phyloP scores from a whole-genome alignment of 805 yeast species.

The Osmozyma mogii region DNA sequence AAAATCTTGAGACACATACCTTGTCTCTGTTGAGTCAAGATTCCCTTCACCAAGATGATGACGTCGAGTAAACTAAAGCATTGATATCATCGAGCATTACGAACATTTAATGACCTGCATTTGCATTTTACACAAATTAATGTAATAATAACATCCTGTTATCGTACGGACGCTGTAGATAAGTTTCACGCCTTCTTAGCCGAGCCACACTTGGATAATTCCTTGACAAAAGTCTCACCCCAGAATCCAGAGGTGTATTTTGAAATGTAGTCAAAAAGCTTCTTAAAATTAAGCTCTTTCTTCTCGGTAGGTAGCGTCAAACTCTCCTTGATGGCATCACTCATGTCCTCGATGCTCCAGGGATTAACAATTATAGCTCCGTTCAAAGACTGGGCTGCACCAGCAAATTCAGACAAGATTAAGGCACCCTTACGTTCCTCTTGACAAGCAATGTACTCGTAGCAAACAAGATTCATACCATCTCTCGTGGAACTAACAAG shows the following conservation, averaged over 20 bases:
- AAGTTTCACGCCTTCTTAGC: constrained; percentile 2
- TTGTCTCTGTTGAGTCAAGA: constrained; percentile 9
- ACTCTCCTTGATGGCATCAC: constrained; percentile 79
- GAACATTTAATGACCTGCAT: background rate
- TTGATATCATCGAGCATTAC: constrained; percentile 1
- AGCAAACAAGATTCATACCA: constrained; percentile 96
- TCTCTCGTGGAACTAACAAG: constrained; percentile 91
- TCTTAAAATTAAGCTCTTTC: constrained; percentile 67
- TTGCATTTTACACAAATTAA: background rate
- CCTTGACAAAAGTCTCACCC: constrained; percentile 95
- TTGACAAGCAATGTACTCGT: constrained; percentile 96
- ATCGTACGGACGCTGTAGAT: no score
- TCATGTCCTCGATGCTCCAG: constrained; percentile 94
- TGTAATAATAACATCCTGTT: background rate
- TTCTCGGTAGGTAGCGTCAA: constrained; percentile 81
- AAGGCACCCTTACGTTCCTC: constrained; percentile 76
- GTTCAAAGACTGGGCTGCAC: constrained; percentile 97
- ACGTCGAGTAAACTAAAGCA: constrained; percentile 8
- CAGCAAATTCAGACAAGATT: constrained; percentile 90
- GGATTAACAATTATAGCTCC: constrained; percentile 95
- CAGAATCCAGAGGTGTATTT: constrained; percentile 94
- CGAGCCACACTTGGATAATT: constrained; percentile 44
- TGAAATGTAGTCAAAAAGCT: constrained; percentile 77
- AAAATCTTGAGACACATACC: constrained; percentile 21
- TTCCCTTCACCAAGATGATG: constrained; percentile 4